Base-by-base conservation (phyloP, 2,329 filamentous ascomycete genomes). In the Calonectria pseudoturangicola region DNA sequence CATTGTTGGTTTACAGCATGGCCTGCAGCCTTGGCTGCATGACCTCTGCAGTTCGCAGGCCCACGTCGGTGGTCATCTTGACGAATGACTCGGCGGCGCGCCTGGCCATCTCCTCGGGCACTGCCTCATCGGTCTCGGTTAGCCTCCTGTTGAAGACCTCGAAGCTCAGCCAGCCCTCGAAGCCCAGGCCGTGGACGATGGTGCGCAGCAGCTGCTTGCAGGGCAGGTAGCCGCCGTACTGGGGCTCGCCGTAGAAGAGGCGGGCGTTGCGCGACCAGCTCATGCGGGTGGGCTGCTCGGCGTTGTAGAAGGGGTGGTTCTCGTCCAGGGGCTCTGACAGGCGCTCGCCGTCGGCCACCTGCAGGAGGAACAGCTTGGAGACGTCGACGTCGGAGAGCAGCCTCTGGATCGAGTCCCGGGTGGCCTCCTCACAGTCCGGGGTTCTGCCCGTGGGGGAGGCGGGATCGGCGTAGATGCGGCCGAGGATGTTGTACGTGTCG, bases 401-500 rank as follows among this genome's bases (percentile, higher is more conserved):
- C 5, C 88, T 85, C 39, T 85, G 81, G 51, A 95, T 82, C 0
- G 92, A 92, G 1, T 85, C 84, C 9, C 83, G 81, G 1, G 93
- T 86, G 0, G 87, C 88, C 6, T 85, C 83, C 2, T 93, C 90
- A 9, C 90, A 92, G 72, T 90, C 86, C 0, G 83, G 75, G 0
- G 85, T 89, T 75, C 87, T 87, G 3, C 92, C 90, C 0, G 85
- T 85, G 0, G 84, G 75, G 0, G 87, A 82, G 0, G 90, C 83
- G 0, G 93, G 94, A 78, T 96, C 93, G 0, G 92, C 94, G 76
- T 90, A 96, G 72, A 94, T 89, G 7, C 91, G 85, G 0, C 90
- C 93, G 0, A 93, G 90, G 72, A 96, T 93, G 82, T 96, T 94
- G 85, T 95, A 96, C 0, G 92, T 94, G 82, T 96, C 94, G 28